Conservation (phyloP, 2,329 filamentous ascomycete genomes). For the Cordyceps tenuipes region DNA sequence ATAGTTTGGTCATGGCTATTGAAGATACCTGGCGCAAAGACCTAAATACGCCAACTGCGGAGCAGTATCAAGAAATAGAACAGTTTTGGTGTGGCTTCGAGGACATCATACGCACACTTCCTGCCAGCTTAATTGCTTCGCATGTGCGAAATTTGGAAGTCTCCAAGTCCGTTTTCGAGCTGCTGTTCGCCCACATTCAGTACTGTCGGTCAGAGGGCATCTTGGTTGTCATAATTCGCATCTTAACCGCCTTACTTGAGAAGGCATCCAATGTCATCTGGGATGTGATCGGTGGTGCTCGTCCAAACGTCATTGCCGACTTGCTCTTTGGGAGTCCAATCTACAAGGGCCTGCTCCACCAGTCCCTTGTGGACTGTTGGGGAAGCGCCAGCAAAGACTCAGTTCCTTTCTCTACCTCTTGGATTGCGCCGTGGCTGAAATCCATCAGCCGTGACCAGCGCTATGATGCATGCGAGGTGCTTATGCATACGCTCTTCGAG, state of each 20-base stretch:
- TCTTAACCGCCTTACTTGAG: slow-evolving; percentile 61
- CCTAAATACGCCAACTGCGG: slow-evolving; percentile 23
- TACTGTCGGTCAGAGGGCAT: slow-evolving; percentile 44
- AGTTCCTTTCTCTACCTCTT: slow-evolving; percentile 60
- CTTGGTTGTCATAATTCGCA: slow-evolving; percentile 60
- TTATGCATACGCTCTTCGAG: slow-evolving; percentile 67
- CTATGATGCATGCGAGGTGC: slow-evolving; percentile 69
- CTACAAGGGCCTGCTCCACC: slow-evolving; percentile 52
- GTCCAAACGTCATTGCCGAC: slow-evolving; percentile 73
- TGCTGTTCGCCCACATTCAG: slow-evolving; percentile 48
- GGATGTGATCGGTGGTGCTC: slow-evolving; percentile 76
- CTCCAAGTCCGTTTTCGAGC: slow-evolving; percentile 52
- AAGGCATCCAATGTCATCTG: slow-evolving; percentile 77
- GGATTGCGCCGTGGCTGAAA: slow-evolving; percentile 68
- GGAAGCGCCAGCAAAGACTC: slow-evolving; percentile 35
- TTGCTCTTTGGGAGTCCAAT: slow-evolving; percentile 68
- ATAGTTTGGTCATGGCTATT: slow-evolving; percentile 61
- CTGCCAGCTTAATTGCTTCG: slow-evolving; percentile 66
- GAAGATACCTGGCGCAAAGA: slow-evolving; percentile 48
- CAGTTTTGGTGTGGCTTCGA: slow-evolving; percentile 74
- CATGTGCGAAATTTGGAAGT: slow-evolving; percentile 72
- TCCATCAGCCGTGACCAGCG: slow-evolving; percentile 71
- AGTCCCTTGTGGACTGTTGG: slow-evolving; percentile 45
- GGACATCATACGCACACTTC: slow-evolving; percentile 64
- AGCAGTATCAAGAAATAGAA: slow-evolving; percentile 43